phyloP scores from a whole-genome alignment of 1,284 basidiomycete genomes.

The Microbotryum lychnidis-dioicae region DNA sequence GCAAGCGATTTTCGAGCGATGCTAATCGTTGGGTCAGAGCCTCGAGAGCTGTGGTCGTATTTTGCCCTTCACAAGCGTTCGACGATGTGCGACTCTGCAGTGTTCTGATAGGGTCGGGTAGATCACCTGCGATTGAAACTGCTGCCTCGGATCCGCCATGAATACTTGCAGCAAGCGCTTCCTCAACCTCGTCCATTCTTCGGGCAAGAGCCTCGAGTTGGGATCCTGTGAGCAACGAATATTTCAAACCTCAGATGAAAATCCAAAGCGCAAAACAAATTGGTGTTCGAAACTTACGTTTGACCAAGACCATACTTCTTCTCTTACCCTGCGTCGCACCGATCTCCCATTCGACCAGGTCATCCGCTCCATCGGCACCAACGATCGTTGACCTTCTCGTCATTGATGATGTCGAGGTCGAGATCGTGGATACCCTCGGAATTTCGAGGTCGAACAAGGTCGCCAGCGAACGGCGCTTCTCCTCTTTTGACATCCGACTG shows the following conservation, averaged over 20 bases:
- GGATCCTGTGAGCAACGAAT: conserved; percentile 4
- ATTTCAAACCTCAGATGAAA: not conserved
- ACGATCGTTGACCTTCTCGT: conserved; percentile 12
- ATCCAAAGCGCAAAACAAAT: not conserved
- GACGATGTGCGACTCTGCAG: no score
- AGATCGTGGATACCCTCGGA: not conserved
- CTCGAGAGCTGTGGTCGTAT: no score
- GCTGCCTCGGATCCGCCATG: not conserved
- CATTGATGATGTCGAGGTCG: not conserved
- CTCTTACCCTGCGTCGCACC: conserved; percentile 4
- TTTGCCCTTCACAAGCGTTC: no score
- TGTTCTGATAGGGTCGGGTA: not conserved
- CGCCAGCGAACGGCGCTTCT: not conserved
- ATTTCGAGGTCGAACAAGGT: conserved; percentile 24
- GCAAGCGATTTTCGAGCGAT: no score
- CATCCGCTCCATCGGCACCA: not conserved
- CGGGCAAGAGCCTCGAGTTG: conserved; percentile 15
- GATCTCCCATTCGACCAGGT: conserved; percentile 1
- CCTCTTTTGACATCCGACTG: no score
- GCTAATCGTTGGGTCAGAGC: no score
- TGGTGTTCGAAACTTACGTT: conserved; percentile 6
- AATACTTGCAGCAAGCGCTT: conserved; percentile 13
- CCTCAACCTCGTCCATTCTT: conserved; percentile 13
- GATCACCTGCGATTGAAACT: not conserved
- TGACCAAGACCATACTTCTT: conserved; percentile 26